phyloP scores from a whole-genome alignment of 306 rosid genomes.

The Morella rubra region DNA sequence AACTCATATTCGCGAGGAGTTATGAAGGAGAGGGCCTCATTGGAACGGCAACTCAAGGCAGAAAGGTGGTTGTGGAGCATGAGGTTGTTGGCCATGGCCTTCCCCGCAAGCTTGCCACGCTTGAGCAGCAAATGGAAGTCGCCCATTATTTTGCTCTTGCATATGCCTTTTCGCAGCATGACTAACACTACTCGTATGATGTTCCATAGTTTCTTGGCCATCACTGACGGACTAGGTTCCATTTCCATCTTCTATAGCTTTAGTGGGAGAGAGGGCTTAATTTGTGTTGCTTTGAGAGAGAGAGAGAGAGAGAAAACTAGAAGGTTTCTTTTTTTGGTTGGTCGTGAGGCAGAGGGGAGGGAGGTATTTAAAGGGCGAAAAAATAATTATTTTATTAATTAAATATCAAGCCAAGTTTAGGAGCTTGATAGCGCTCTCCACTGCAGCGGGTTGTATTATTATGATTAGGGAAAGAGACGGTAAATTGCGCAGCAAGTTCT shows the following conservation, averaged over 20 bases:
- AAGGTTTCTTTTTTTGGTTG: constrained; percentile 9
- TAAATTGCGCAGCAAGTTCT: not conserved
- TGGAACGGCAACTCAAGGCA: constrained; percentile 49
- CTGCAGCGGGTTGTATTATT: constrained; percentile 1
- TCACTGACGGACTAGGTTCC: constrained; percentile 42
- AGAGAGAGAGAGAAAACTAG: constrained; percentile 9
- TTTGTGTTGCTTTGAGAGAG: constrained; percentile 1
- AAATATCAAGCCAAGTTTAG: not conserved
- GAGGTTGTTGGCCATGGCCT: constrained; percentile 55
- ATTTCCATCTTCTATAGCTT: constrained; percentile 54
- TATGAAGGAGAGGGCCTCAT: constrained; percentile 52
- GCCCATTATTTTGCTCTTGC: constrained; percentile 54
- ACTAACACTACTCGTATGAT: constrained; percentile 49
- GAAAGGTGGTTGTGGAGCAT: constrained; percentile 45
- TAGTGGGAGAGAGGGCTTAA: not conserved
- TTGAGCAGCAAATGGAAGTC: constrained; percentile 60
- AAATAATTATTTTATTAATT: constrained; percentile 22
- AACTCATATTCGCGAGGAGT: constrained; percentile 76
- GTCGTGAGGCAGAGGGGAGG: constrained; percentile 2
- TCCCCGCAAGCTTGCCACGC: constrained; percentile 68
- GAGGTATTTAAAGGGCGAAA: constrained; percentile 36
- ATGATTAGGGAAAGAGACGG: too few relatives aligned
- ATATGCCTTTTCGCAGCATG: constrained; percentile 67
- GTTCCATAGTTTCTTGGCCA: constrained; percentile 64
- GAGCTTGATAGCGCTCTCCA: not conserved